Evolutionary conservation across 1,284 basidiomycete genomes (phyloP), one percentile per base, ranked within the genome.

Genomic region (Schizophyllum commune): DNA sequence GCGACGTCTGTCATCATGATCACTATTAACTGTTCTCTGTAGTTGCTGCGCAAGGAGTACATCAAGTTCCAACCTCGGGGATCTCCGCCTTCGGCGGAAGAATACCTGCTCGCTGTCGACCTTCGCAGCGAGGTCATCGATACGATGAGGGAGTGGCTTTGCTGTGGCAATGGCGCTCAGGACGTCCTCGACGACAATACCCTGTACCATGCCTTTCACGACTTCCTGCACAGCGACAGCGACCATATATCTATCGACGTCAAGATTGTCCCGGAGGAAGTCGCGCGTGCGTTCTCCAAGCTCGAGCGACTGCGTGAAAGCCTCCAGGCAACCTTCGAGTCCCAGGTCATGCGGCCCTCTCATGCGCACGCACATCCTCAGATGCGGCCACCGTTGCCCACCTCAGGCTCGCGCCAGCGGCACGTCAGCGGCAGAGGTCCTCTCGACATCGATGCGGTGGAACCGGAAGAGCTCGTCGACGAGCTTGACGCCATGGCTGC

Each of bases 11-110:
- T 56, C 9, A 19, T 59, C 19, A 55, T 19, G 51, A 58, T 57
- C 59, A 64, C 34, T 21, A n/a, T n/a, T 8, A 9, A 32, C 65
- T 66, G 13, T 68, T 22, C 59, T 63, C 58, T 58, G 22, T 66
- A 92, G 89, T 77, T 91, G 20, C 73, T 92, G 60, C 80, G 86
- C 54, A 92, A 92, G 74, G 81, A 86, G 32, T 92, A 88, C 66
- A 71, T 85, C 32, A 79, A 77, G 19, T 73, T 74, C 58, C 82
- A 79, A 68, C 78, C 71, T 57, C 68, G 63, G 66, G 80, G 68
- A 56, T 67, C 72, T 55, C 74, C 70, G 54, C 76, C 69, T 27
- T 71, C 73, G 59, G 73, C 71, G 58, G 69, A 69, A 52, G 77
- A 80, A 58, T 75, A 79, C 61, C 68, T 81, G 34, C 69, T 76